A percentile compares a stretch with the other conserved stretches of the same genome.
phyloP scores from a whole-genome alignment of 2,329 filamentous ascomycete genomes.

The Mycosphaerella arachidis region DNA sequence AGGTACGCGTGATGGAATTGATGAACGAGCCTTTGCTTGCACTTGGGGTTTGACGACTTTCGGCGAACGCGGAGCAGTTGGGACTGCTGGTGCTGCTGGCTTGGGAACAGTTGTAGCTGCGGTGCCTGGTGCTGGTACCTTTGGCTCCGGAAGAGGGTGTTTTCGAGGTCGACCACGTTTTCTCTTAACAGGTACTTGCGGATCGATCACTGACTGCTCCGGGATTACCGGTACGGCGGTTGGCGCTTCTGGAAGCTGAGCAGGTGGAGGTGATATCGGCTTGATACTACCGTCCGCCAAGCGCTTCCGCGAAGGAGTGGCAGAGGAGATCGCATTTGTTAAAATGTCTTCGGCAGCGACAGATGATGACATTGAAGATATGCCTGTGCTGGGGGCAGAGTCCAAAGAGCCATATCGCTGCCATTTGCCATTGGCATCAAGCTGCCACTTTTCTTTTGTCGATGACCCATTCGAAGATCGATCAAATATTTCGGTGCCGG shows the following conservation, averaged over 20 bases:
- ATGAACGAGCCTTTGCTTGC: constrained; percentile 49
- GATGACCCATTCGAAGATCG: constrained; percentile 14
- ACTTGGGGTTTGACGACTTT: constrained; percentile 24
- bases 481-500: constrained; percentile 30
- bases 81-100: constrained; percentile 6
- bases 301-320: constrained; percentile 25
- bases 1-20: constrained; percentile 72
- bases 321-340: constrained; percentile 5
- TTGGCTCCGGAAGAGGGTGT: constrained; percentile 20
- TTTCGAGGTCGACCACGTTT: constrained; percentile 29
- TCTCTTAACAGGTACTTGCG: constrained; percentile 15
- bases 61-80: constrained; percentile 20
- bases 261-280: constrained; percentile 4
- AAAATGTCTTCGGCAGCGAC: constrained; percentile 25
- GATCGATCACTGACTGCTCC: neutral
- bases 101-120: constrained; percentile 3
- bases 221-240: neutral
- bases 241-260: neutral
- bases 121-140: constrained; percentile 13
- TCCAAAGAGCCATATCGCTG: constrained; percentile 31
- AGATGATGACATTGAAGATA: constrained; percentile 33
- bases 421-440: constrained; percentile 30
- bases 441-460: constrained; percentile 22
- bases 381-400: constrained; percentile 31
- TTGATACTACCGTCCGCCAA: constrained; percentile 30